These are phyloP conservation scores for Ophiosphaerella herpotricha DNA, from an alignment of 2,329 filamentous ascomycete genomes.

Conservation along the genomic window DNA sequence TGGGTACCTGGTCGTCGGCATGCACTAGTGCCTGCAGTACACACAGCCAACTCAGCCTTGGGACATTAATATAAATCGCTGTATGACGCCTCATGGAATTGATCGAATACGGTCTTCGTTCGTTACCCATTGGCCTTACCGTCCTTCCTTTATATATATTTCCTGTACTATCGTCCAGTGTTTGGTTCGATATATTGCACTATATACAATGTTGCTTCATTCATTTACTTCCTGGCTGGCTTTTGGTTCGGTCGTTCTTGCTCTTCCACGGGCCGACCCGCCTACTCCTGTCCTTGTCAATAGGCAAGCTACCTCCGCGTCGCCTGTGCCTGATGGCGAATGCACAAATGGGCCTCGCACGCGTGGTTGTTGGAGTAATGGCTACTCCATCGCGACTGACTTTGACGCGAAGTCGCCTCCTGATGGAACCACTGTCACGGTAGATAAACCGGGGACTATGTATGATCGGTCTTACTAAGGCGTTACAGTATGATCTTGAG, in stretches of 20 bases:
- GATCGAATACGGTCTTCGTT: constrained; percentile 7
- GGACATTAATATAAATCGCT: constrained; percentile 23
- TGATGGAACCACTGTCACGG: constrained; percentile 43
- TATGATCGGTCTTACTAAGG: constrained; percentile 4
- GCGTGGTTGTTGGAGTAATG: constrained; percentile 50
- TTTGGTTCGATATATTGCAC: constrained; percentile 9
- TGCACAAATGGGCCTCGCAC: constrained; percentile 49
- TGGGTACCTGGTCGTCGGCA: not conserved
- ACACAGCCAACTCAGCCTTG: constrained; percentile 2
- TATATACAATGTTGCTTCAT: constrained; percentile 30
- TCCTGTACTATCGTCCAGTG: constrained; percentile 7
- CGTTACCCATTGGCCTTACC: constrained; percentile 15
- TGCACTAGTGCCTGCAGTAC: not conserved
- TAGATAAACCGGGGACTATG: constrained; percentile 6
- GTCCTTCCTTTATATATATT: constrained; percentile 10
- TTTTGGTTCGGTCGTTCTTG: constrained; percentile 30
- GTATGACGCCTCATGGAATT: constrained; percentile 8
- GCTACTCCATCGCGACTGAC: constrained; percentile 52
- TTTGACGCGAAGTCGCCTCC: constrained; percentile 51
- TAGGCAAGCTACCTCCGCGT: constrained; percentile 26
- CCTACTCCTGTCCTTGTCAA: constrained; percentile 24
- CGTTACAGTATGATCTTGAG: constrained; percentile 43
- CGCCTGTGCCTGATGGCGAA: constrained; percentile 28
- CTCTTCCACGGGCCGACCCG: constrained; percentile 27
- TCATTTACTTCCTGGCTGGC: constrained; percentile 31